Evolutionary conservation across 2,329 filamentous ascomycete genomes (phyloP), one percentile per base, ranked within the genome.

Genomic region (Akanthomyces uredinophilus): DNA sequence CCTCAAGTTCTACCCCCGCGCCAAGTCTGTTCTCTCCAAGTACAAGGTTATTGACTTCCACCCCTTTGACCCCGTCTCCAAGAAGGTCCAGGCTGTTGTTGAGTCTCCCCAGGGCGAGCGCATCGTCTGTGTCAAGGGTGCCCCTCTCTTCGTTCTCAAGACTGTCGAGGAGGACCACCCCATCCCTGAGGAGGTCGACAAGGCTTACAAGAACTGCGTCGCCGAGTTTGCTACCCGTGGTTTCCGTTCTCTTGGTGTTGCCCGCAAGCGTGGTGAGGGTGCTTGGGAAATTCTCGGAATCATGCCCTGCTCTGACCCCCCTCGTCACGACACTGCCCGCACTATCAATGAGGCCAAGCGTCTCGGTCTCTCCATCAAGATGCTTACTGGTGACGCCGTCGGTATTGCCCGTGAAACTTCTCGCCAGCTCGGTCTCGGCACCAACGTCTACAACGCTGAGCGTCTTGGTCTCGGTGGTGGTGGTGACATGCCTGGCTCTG

Each of bases 311-410:
- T 91, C 88, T 70, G 92, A 96, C 75, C 92, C 92, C 70, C 92
- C 92, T 69, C 90, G 92, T 72, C 87, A 96, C 80, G 92, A 96
- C 73, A 96, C 92, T 69, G 91, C 88, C 70, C 90, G 91, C 75
- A 96, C 92, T 65, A 90, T 96, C 79, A 89, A 90, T 75, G 92
- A 96, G 78, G 92, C 92, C 72, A 94, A 95, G 83, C 84, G 81
- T 66, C 86, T 96, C 63, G 92, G 92, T 82, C 83, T 96, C 65
- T 92, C 89, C 68, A 92, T 96, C 79, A 96, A 96, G 84, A 96
- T 96, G 91, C 85, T 96, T 79, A 96, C 92, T 78, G 92, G 92
- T 84, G 92, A 96, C 74, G 91, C 92, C 68, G 92, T 96, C 73
- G 92, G 91, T 77, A 96, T 96, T 75, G 92, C 92, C 70, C 88